Evolutionary conservation across 805 yeast species (phyloP).

Genomic region (Wickerhamomyces rabaulensis): DNA sequence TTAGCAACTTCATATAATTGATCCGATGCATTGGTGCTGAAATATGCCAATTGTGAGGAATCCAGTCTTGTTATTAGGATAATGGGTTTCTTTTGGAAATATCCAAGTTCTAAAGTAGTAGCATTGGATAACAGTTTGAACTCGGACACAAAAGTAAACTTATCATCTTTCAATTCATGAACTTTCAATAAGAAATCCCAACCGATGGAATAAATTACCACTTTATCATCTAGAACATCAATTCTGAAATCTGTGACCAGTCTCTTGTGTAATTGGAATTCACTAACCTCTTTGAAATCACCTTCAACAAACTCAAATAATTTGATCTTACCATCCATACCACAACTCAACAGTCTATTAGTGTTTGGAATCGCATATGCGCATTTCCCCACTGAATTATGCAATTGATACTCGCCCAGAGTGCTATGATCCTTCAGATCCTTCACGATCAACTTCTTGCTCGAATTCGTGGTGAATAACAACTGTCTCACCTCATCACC

Average conservation of each 20-base stretch:
- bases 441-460: conserved; percentile 12
- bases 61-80: conserved; percentile 56
- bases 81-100: conserved; percentile 26
- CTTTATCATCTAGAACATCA: conserved; percentile 9
- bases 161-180: conserved; percentile 24
- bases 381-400: conserved; percentile 30
- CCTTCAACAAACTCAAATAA: conserved; percentile 16
- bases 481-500: conserved; percentile 8
- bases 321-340: conserved; percentile 46
- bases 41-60: conserved; percentile 50
- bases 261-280: conserved; percentile 32
- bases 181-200: conserved; percentile 47
- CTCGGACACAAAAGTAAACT: conserved; percentile 17
- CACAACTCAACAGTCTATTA: conserved; percentile 34
- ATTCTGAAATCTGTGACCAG: conserved; percentile 32
- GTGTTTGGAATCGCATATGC: conserved; percentile 26
- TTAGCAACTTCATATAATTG: conserved; percentile 33
- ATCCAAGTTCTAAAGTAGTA: conserved; percentile 40
- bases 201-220: conserved; percentile 45
- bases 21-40: conserved; percentile 13
- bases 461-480: conserved; percentile 15
- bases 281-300: conserved; percentile 7
- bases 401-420: not conserved
- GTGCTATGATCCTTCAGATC: conserved; percentile 10
- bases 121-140: conserved; percentile 44